These are phyloP conservation scores for Fusarium illudens DNA, from an alignment of 2,329 filamentous ascomycete genomes.

Conservation along the genomic window DNA sequence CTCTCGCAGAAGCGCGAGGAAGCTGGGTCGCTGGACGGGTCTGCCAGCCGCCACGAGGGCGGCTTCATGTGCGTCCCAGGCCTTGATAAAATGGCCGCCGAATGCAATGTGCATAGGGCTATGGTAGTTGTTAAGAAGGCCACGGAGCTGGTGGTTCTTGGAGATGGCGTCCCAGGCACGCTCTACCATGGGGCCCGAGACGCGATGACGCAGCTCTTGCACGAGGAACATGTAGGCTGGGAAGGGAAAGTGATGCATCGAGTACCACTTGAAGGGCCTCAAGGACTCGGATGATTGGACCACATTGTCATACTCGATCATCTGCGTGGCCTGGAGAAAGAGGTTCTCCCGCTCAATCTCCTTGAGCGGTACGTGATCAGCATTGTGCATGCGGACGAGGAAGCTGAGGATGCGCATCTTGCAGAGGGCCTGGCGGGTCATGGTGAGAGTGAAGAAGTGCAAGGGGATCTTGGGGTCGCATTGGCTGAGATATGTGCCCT, in stretches of 20 bases:
- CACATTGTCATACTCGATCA: constrained; percentile 67
- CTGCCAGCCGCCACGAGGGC: constrained; percentile 57
- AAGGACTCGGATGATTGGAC: constrained; percentile 62
- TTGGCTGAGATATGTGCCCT: constrained; percentile 62
- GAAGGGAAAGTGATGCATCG: constrained; percentile 66
- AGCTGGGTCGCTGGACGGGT: constrained; percentile 53
- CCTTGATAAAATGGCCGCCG: constrained; percentile 66
- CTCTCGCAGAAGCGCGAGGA: constrained; percentile 59
- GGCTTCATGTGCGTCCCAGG: constrained; percentile 66
- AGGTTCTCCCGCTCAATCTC: constrained; percentile 60
- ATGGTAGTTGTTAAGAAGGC: constrained; percentile 58
- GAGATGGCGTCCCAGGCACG: constrained; percentile 66
- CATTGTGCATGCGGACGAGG: constrained; percentile 58
- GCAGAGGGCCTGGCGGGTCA: constrained; percentile 64
- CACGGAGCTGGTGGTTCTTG: constrained; percentile 62
- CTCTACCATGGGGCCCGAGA: constrained; percentile 64
- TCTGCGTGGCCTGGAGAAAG: constrained; percentile 63
- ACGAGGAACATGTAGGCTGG: constrained; percentile 69
- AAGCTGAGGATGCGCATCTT: constrained; percentile 65
- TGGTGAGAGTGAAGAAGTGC: constrained; percentile 66
- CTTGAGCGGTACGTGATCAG: constrained; percentile 50
- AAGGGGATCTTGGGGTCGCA: constrained; percentile 67
- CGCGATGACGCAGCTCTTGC: constrained; percentile 62
- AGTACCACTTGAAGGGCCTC: constrained; percentile 66
- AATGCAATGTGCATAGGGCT: constrained; percentile 68